A percentile compares a stretch with the other conserved stretches of the same genome.
phyloP scores from a whole-genome alignment of 1,284 basidiomycete species.

The Melampsora larici-populina region DNA sequence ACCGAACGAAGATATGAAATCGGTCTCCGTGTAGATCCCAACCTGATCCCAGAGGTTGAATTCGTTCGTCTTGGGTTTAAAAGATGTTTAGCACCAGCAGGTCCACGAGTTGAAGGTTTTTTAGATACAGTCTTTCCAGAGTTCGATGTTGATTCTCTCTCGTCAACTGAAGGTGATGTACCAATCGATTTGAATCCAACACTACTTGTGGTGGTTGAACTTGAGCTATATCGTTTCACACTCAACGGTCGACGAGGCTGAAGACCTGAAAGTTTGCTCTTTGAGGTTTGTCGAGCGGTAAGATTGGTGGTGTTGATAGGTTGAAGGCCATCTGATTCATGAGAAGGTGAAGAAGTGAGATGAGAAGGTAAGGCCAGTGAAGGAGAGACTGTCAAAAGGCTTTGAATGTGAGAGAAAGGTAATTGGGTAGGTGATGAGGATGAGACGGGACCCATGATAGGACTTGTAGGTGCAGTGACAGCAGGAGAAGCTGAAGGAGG shows the following conservation, averaged over 20 bases:
- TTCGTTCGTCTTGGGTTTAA: too few relatives aligned
- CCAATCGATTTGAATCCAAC: slow-evolving; percentile 1
- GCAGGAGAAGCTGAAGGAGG: slow-evolving; percentile 30
- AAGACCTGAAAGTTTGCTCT: not conserved
- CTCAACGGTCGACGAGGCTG: not conserved
- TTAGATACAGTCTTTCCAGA: too few relatives aligned
- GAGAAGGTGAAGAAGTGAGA: not conserved
- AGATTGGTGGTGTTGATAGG: not conserved
- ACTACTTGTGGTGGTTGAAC: slow-evolving; percentile 18
- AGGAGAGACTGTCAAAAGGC: not conserved
- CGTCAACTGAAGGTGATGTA: slow-evolving; percentile 9
- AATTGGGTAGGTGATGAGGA: not conserved
- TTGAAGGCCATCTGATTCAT: not conserved
- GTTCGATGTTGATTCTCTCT: not conserved
- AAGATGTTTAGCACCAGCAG: too few relatives aligned
- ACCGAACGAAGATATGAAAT: too few relatives aligned
- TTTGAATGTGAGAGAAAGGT: not conserved
- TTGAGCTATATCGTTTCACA: not conserved
- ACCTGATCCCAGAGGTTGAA: too few relatives aligned
- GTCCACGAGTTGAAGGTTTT: too few relatives aligned
- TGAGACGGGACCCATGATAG: not conserved
- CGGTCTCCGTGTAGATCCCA: too few relatives aligned
- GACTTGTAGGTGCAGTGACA: slow-evolving; percentile 24
- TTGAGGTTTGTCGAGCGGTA: not conserved
- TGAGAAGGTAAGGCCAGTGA: not conserved